Conservation (phyloP, 495 filamentous ascomycete species). For the Glonium stellatum region DNA sequence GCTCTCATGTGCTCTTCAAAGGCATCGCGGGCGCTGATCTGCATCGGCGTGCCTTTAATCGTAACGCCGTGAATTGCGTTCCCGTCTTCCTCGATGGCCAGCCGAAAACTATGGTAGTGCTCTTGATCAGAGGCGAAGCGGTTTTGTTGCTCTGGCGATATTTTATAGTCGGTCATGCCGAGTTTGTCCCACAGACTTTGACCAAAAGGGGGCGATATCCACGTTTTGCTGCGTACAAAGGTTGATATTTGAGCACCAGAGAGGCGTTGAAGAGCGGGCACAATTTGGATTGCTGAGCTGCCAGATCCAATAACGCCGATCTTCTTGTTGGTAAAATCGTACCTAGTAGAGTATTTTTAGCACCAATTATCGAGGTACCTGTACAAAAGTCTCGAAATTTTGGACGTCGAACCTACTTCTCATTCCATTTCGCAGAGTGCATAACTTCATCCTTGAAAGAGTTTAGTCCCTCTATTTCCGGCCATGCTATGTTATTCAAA, state of each 20-base stretch:
- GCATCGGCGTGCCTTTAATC: constrained; percentile 28
- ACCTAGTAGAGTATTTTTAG: constrained; percentile 21
- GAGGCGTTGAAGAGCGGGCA: constrained; percentile 31
- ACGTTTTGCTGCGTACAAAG: constrained; percentile 33
- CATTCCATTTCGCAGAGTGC: constrained; percentile 35
- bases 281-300: constrained; percentile 35
- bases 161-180: constrained; percentile 18
- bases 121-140: constrained; percentile 19
- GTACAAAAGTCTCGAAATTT: too few relatives aligned
- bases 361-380: too few relatives aligned
- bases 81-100: constrained; percentile 32
- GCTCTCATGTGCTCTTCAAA: constrained; percentile 33
- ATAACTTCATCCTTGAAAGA: constrained; percentile 34
- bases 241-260: constrained; percentile 24
- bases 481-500: constrained; percentile 35
- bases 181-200: constrained; percentile 26
- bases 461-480: constrained; percentile 30
- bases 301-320: constrained; percentile 35
- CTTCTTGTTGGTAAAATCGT: constrained; percentile 34
- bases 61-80: constrained; percentile 34
- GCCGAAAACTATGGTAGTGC: constrained; percentile 31
- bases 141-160: constrained; percentile 6
- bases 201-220: constrained; percentile 34
- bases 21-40: constrained; percentile 24
- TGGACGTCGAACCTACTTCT: too few relatives aligned